phyloP scores from a whole-genome alignment of 129 eudicot genomes.

The Ambrosia artemisiifolia region DNA sequence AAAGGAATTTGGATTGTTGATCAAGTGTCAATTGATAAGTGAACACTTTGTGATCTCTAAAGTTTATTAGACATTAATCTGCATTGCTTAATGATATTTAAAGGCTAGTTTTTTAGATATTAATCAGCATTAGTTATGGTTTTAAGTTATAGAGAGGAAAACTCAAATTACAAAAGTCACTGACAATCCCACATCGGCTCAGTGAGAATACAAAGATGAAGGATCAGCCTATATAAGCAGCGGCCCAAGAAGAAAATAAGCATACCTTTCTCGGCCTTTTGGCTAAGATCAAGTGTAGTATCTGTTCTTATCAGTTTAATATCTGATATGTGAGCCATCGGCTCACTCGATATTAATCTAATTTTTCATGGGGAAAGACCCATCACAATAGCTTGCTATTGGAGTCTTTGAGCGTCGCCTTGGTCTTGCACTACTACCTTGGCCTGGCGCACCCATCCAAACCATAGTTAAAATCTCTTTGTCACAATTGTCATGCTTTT shows the following conservation, averaged over 20 bases:
- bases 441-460: neutral
- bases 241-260: neutral
- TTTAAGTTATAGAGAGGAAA: too few relatives aligned
- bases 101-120: too few relatives aligned
- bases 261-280: slow-evolving; percentile 91
- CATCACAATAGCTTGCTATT: slow-evolving; percentile 25
- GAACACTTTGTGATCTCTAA: too few relatives aligned
- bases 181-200: too few relatives aligned
- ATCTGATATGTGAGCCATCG: slow-evolving; percentile 32
- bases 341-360: slow-evolving; percentile 29
- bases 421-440: slow-evolving; percentile 18
- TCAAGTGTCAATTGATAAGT: too few relatives aligned
- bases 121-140: too few relatives aligned
- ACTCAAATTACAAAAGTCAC: too few relatives aligned
- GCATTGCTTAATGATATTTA: neutral
- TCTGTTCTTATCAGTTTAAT: slow-evolving; percentile 73
- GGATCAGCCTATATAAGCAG: neutral
- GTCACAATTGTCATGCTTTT: too few relatives aligned
- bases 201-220: too few relatives aligned
- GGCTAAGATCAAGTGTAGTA: slow-evolving; percentile 84
- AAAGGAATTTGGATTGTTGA: too few relatives aligned
- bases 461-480: neutral
- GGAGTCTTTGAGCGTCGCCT: slow-evolving; percentile 11
- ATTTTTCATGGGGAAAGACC: slow-evolving; percentile 14
- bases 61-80: too few relatives aligned